Base-by-base conservation (phyloP, 768 basidiomycete genomes). In the Pulveroboletus sp. region DNA sequence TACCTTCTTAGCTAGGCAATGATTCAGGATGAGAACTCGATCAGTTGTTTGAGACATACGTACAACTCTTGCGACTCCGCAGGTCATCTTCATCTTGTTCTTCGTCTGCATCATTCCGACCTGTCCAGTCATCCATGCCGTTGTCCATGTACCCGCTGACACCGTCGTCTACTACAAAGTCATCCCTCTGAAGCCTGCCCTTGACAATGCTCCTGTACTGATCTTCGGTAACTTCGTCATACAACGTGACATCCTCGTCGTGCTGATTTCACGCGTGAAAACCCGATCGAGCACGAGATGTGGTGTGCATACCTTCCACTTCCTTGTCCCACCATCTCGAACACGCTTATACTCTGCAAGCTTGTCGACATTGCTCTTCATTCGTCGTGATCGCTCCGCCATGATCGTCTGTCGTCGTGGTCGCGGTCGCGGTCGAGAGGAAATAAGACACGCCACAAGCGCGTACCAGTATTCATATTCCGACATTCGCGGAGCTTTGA, bases 81-180 rank as follows among this genome's bases (percentile, higher is more conserved):
- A 43, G n/a, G 21, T 57, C 51, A 28, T 71, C 69, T 15, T 68
- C 72, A 7, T 82, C 83, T 37, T 79, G 79, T 46, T 81, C 82
- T 8, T 71, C 73, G 12, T 83, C 79, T 7, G 77, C 76, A 41
- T 78, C 74, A 27, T 77, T 74, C 8, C 73, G 79, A 26, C 76
- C 78, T 30, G 78, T 80, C 86, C 91, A 97, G 61, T 95, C 93
- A 51, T 98, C 96, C 83, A 93, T 85, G 5, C 96, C 96, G 63
- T 96, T 91, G 72, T 99, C 96, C 66, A 86, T 84, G 60, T 99
- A 98, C 6, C 92, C 96, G 12, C 75, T 79, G 0, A 86, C 79
- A 26, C 93, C 93, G 71, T 98, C 96, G 61, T 98, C 96, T 33
- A 88, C 85, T 17, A 98, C 90, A 54, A 99, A 99, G 66, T 99